A percentile compares a stretch with the other conserved stretches of the same genome.
Conservation (phyloP, 2,329 filamentous ascomycete genomes). For the Fusarium secorum region DNA sequence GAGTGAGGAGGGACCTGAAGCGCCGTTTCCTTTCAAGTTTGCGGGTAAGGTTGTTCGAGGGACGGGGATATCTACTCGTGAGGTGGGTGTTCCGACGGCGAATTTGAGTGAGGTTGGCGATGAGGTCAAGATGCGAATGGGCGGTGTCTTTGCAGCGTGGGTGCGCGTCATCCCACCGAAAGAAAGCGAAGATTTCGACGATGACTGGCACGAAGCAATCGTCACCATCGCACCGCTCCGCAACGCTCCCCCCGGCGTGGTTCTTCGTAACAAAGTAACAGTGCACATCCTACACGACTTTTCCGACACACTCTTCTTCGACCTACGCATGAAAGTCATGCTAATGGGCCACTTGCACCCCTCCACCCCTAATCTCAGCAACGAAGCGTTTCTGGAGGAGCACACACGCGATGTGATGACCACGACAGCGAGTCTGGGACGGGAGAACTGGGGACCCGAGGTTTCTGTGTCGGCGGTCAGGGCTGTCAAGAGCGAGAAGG, state of each 20-base stretch:
- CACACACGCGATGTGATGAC: constrained; percentile 53
- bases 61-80: constrained; percentile 50
- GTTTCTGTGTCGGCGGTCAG: constrained; percentile 50
- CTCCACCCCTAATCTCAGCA: constrained; percentile 23
- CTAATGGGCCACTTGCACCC: constrained; percentile 67
- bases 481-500: constrained; percentile 52
- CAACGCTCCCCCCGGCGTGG: constrained; percentile 55
- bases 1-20: constrained; percentile 58
- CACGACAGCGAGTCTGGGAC: constrained; percentile 55
- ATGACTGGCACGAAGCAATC: constrained; percentile 66
- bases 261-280: constrained; percentile 58
- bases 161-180: constrained; percentile 53
- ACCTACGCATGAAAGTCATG: constrained; percentile 58
- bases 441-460: constrained; percentile 55
- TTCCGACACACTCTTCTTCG: constrained; percentile 51
- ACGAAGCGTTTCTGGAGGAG: constrained; percentile 41
- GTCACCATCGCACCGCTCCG: constrained; percentile 63
- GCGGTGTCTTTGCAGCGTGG: constrained; percentile 73
- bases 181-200: constrained; percentile 44
- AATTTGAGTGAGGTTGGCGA: constrained; percentile 62
- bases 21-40: constrained; percentile 63
- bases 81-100: constrained; percentile 61
- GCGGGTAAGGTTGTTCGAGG: constrained; percentile 56
- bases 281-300: constrained; percentile 64
- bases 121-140: constrained; percentile 61